Conservation (phyloP, 495 filamentous ascomycete genomes). For the Immersiella caudata region DNA sequence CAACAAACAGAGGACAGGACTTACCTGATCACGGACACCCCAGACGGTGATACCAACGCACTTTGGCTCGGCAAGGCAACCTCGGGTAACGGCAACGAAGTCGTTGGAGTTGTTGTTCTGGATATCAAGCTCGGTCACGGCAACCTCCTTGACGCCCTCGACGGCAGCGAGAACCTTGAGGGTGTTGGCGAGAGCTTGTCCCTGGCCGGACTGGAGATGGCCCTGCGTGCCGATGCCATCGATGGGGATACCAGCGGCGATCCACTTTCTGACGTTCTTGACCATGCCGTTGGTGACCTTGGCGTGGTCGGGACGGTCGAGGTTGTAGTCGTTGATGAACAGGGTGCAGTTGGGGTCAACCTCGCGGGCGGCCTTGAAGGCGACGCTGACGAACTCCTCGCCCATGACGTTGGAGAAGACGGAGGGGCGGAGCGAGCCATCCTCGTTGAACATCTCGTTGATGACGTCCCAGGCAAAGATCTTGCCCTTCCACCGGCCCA, state of each 20-base stretch:
- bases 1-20: slow-evolving; percentile 24
- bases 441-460: slow-evolving; percentile 70
- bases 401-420: slow-evolving; percentile 65
- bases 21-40: slow-evolving; percentile 69
- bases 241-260: slow-evolving; percentile 66
- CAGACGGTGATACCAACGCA: slow-evolving; percentile 78
- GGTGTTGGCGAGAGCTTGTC: slow-evolving; percentile 48
- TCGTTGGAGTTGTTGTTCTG: slow-evolving; percentile 58
- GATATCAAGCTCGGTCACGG: slow-evolving; percentile 70
- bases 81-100: slow-evolving; percentile 65
- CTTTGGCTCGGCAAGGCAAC: slow-evolving; percentile 63
- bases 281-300: slow-evolving; percentile 66
- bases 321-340: slow-evolving; percentile 75
- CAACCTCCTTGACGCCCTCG: slow-evolving; percentile 55
- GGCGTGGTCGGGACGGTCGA: slow-evolving; percentile 46
- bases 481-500: slow-evolving; percentile 63
- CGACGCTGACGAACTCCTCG: slow-evolving; percentile 60
- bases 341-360: slow-evolving; percentile 63
- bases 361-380: slow-evolving; percentile 61
- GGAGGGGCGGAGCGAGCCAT: slow-evolving; percentile 56
- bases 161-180: slow-evolving; percentile 59
- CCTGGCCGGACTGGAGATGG: slow-evolving; percentile 58
- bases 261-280: slow-evolving; percentile 66
- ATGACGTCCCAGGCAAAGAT: slow-evolving; percentile 66
- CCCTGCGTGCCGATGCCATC: slow-evolving; percentile 73